Evolutionary conservation across 805 yeast species (phyloP).

Genomic region (Saturnispora serradocipensis): DNA sequence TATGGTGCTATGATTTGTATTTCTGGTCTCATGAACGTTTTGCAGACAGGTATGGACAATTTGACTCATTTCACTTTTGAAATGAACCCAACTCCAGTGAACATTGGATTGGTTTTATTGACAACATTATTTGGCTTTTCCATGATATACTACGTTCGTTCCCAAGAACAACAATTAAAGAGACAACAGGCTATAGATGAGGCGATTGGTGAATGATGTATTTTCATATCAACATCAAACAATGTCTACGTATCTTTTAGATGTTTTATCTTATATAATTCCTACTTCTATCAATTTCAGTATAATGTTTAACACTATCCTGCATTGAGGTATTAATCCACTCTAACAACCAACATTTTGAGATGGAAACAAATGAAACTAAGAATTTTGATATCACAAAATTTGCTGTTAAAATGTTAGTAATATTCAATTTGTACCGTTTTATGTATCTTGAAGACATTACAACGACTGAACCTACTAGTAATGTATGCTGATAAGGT

Average conservation of each 20-base stretch:
- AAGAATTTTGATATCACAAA: no score
- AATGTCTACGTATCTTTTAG: conserved; percentile 1
- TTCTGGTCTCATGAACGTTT: conserved; percentile 71
- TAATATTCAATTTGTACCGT: no score
- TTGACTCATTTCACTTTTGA: conserved; percentile 58
- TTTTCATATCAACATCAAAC: conserved; percentile 13
- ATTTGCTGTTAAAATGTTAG: no score
- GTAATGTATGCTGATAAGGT: no score
- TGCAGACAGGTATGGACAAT: conserved; percentile 61
- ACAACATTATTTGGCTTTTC: conserved; percentile 45
- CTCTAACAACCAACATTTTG: not conserved
- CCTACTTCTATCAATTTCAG: no score
- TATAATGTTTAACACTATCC: not conserved
- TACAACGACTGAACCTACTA: no score
- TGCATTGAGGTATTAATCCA: no score
- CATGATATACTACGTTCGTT: conserved; percentile 35
- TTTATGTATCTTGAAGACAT: no score
- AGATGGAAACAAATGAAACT: no score
- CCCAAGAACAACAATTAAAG: conserved; percentile 34
- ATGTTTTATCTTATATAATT: conserved; percentile 27
- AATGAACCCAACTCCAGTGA: conserved; percentile 77
- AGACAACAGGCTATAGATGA: conserved; percentile 43
- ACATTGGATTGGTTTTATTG: conserved; percentile 40
- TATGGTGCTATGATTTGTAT: conserved; percentile 80
- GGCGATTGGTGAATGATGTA: conserved; percentile 48